These are phyloP conservation scores for Drechmeria coniospora DNA, from an alignment of 2,329 filamentous ascomycete species.

Conservation along the genomic window DNA sequence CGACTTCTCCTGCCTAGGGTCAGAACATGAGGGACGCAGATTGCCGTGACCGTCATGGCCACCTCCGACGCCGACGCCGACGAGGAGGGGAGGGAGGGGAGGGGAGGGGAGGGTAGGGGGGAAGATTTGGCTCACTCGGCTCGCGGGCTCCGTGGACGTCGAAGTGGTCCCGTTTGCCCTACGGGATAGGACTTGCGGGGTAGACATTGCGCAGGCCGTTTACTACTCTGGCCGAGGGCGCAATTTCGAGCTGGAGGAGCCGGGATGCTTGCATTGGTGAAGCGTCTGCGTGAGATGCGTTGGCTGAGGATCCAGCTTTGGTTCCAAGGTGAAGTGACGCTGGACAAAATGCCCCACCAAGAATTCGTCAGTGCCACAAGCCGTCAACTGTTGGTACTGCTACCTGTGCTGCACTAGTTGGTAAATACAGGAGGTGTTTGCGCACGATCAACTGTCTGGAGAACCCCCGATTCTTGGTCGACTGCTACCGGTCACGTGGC, in stretches of 20 bases:
- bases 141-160: constrained; percentile 10
- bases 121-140: constrained; percentile 17
- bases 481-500: too few species aligned
- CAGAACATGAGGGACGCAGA: constrained; percentile 2
- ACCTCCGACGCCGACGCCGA: too few species aligned
- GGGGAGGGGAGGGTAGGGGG: too few species aligned
- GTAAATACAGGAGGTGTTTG: too few species aligned
- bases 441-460: too few species aligned
- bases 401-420: too few species aligned
- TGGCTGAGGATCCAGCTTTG: not conserved
- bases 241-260: constrained; percentile 2
- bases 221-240: constrained; percentile 6
- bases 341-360: too few species aligned
- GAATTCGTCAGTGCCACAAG: too few species aligned
- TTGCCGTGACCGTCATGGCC: too few species aligned
- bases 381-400: too few species aligned
- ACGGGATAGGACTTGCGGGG: constrained; percentile 19
- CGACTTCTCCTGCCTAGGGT: constrained; percentile 5
- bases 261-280: constrained; percentile 4
- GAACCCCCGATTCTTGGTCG: too few species aligned
- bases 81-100: not conserved
- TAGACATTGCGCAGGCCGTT: constrained; percentile 22
- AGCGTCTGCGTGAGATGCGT: not conserved
- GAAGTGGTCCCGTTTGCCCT: constrained; percentile 22
- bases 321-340: too few species aligned